Evolutionary conservation across 225 moss, liverwort and hornwort genomes (phyloP), one percentile per base, ranked within the genome.

Genomic region (Physcomitrellopsis africana): DNA sequence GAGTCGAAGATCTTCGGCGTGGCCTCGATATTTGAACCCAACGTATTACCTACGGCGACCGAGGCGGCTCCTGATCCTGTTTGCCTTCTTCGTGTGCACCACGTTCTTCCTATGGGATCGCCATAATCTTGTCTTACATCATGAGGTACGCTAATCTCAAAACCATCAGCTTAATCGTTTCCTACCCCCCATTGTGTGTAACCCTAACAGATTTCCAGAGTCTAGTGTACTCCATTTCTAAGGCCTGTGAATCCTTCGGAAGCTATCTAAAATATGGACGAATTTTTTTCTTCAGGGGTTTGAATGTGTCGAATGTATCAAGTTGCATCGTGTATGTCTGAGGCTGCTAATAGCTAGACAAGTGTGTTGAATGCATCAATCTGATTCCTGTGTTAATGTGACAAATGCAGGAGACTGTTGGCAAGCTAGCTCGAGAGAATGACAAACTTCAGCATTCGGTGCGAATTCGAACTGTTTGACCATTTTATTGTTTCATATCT

Each of bases 101-200:
- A 87, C 87, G 3, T 84, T 76, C 44, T n/a, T 84, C 49, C 84
- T 87, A 17, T 87, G 87, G 87, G 87, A 87, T 73, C 87, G 87
- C 57, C 87, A 87, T 74, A 87, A 77, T 72, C 81, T 87, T 47
- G 77, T 87, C 23, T 48, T 79, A 63, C 81, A 79, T 48, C 58
- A 84, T 46, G 76, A 87, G 87, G 87, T 87, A 84, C 56, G 58
- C 54, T 51, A 75, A 37, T 53, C 14, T 49, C 54, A 53, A 68
- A 54, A 48, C 14, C 16, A 26, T 68, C 60, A 44, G 9, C 53
- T 42, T 18, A 37, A 37, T 37, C 32, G 45, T 49, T 52, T 69
- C 46, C 37, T 46, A 0, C 29, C 3, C 17, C 17, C 66, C 13
- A 8, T 67, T 65, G 19, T 68, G 60, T 20, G 5, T 55, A 55